These are phyloP conservation scores for Zygnema cylindricum DNA, from an alignment of 139 green algal genomes.

Conservation along the genomic window DNA sequence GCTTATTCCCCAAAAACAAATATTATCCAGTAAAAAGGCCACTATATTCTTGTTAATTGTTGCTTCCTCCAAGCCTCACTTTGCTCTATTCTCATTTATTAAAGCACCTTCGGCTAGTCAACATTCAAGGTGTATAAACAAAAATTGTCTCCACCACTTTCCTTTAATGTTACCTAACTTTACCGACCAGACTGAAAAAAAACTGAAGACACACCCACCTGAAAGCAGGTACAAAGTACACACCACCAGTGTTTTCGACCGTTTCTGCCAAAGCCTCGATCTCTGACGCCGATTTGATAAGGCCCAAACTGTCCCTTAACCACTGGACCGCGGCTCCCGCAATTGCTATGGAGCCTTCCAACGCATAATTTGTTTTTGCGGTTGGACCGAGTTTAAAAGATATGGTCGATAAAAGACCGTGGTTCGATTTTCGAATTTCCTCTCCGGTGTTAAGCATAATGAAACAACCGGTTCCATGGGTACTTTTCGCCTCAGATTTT, in stretches of 20 bases:
- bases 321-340: conserved; percentile 62
- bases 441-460: conserved; percentile 92
- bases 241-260: conserved; percentile 74
- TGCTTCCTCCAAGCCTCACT: too few relatives aligned
- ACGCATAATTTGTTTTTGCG: conserved; percentile 73
- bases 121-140: too few relatives aligned
- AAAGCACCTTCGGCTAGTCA: too few relatives aligned
- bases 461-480: conserved; percentile 98
- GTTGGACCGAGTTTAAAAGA: conserved; percentile 77
- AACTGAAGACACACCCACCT: too few relatives aligned
- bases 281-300: conserved; percentile 74
- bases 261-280: conserved; percentile 69
- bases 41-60: too few relatives aligned
- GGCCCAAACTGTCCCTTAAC: conserved; percentile 78
- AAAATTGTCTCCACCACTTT: too few relatives aligned
- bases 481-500: conserved; percentile 85
- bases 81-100: too few relatives aligned
- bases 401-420: conserved; percentile 93
- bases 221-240: conserved; percentile 97
- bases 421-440: conserved; percentile 73
- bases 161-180: too few relatives aligned
- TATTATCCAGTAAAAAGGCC: too few relatives aligned
- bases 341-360: conserved; percentile 77
- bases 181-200: too few relatives aligned
- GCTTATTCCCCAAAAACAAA: too few relatives aligned